Evolutionary conservation across 768 basidiomycete species (phyloP).

Genomic region (Sutorius australiensis): DNA sequence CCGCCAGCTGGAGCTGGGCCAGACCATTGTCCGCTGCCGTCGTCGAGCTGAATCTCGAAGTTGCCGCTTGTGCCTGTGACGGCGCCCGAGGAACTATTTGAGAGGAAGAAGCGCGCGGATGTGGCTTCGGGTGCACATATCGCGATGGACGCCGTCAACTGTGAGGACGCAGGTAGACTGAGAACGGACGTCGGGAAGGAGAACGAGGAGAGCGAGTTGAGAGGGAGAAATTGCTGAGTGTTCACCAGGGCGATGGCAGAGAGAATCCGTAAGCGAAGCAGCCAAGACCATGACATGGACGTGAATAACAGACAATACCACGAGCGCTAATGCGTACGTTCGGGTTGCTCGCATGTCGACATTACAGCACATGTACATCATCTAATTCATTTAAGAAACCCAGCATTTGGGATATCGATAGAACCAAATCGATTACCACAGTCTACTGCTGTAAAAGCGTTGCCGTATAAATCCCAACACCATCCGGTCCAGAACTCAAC

Average conservation of each 20-base stretch:
- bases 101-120: constrained; percentile 55
- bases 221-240: constrained; percentile 27
- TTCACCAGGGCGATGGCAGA: background rate
- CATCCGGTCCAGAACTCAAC: no score
- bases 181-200: constrained; percentile 34
- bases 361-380: no score
- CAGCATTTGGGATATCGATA: no score
- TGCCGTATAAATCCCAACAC: no score
- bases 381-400: no score
- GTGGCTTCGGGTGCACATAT: constrained; percentile 38
- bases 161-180: constrained; percentile 37
- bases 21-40: constrained; percentile 53
- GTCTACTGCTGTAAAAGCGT: no score
- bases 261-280: background rate
- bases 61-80: constrained; percentile 37
- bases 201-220: constrained; percentile 39
- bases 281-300: no score
- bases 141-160: constrained; percentile 47
- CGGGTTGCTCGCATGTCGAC: no score
- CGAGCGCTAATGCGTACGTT: no score
- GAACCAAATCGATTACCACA: no score
- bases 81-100: constrained; percentile 41
- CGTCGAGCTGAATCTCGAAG: constrained; percentile 44
- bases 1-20: constrained; percentile 47
- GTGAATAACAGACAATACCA: no score